Evolutionary conservation across 306 rosid species (phyloP), one percentile per base, ranked within the genome.

Genomic region (Cyclanthera cordifolia): DNA sequence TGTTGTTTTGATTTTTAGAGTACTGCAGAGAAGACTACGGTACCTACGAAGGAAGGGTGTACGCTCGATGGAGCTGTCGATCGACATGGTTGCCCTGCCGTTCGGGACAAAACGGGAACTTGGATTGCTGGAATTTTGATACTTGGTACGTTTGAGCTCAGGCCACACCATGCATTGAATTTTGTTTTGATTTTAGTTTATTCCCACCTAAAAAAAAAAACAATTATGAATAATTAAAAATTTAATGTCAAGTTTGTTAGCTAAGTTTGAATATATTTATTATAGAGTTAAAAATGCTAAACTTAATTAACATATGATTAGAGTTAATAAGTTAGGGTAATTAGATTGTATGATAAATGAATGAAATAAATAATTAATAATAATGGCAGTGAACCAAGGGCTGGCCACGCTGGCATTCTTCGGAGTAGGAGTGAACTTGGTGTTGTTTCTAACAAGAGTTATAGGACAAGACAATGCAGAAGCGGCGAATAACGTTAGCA

Each of bases 371-470:
- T n/a, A n/a, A 5, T 34, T 34, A 5, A 34, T 34, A 34, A 34
- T 5, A 34, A 34, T 57, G 16, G 3, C 72, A 89, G 96, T 87
- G 81, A 90, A 90, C 12, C 96, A 90, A 82, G 95, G 95, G n/a
- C 37, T 90, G 13, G 96, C 95, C 1, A 90, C 95, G 0, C 53
- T 90, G 74, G 95, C 96, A 19, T 90, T 90, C 76, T 90, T 90
- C 21, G 96, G 96, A 0, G 91, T 90, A 0, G 91, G 88, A 43
- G 96, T 87, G 79, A 90, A 90, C 51, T 66, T 90, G 77, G 96
- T 90, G 9, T 13, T 90, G 61, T 84, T 85, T 71, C 60, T 90
- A 75, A 90, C 95, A 0, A 73, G 91, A 64, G 95, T 90, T 16
- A 13, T 90, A 77, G 90, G 86, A 6, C 90, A 90, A 75, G 87